A percentile compares a stretch with the other conserved stretches of the same genome.
Evolutionary conservation across 2,329 filamentous ascomycete genomes (phyloP).

Genomic region (Juglanconis juglandina): DNA sequence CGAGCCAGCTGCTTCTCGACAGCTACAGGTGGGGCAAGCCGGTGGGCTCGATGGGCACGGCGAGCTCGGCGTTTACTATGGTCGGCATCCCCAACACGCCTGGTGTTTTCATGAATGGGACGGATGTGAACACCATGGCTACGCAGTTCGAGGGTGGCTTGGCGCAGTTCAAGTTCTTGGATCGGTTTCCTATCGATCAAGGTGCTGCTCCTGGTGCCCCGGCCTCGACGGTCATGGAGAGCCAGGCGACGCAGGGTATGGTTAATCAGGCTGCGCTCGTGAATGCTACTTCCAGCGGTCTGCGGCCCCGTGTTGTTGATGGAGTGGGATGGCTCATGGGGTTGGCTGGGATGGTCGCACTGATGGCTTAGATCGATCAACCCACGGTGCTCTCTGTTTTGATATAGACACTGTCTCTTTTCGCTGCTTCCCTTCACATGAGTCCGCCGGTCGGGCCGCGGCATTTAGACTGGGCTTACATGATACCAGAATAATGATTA

Average conservation of each 20-base stretch:
- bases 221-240: not conserved
- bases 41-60: slow-evolving; percentile 55
- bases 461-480: too few species aligned
- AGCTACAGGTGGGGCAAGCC: slow-evolving; percentile 70
- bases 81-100: slow-evolving; percentile 42
- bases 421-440: too few species aligned
- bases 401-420: too few species aligned
- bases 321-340: not conserved
- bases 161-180: slow-evolving; percentile 62
- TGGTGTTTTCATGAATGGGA: slow-evolving; percentile 37
- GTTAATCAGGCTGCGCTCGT: not conserved
- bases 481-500: too few species aligned
- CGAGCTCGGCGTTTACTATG: slow-evolving; percentile 33
- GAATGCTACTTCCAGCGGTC: not conserved
- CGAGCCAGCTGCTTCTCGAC: slow-evolving; percentile 59
- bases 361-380: not conserved
- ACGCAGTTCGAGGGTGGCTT: slow-evolving; percentile 54
- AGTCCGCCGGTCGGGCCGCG: too few species aligned
- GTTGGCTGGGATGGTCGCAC: not conserved
- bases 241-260: not conserved
- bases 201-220: not conserved
- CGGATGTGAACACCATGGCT: slow-evolving; percentile 37
- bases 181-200: slow-evolving; percentile 59
- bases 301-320: too few species aligned
- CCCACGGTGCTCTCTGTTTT: too few species aligned